phyloP scores from a whole-genome alignment of 805 yeast genomes.

The Candida chauliodis region DNA sequence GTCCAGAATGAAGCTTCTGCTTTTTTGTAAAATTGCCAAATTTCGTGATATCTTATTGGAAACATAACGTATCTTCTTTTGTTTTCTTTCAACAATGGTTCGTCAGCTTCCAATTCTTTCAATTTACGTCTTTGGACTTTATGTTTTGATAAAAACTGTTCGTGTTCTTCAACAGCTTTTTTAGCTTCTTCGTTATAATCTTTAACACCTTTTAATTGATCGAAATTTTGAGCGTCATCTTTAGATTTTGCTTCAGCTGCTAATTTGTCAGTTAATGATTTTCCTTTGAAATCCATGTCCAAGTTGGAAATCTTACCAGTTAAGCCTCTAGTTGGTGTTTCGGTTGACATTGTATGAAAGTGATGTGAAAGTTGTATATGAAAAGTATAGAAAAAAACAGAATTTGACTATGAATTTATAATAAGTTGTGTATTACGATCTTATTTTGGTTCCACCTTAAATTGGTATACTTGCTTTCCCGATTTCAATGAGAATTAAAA shows the following conservation, averaged over 20 bases:
- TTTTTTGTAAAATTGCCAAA: constrained; percentile 98
- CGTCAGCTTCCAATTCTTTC: constrained; percentile 76
- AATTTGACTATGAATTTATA: constrained; percentile 1
- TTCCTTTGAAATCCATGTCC: constrained; percentile 33
- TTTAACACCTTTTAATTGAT: constrained; percentile 14
- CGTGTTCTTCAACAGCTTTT: constrained; percentile 39
- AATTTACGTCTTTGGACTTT: constrained; percentile 68
- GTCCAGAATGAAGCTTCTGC: constrained; percentile 99
- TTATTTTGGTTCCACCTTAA: constrained; percentile 1
- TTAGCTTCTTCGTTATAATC: constrained; percentile 16
- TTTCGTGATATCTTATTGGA: constrained; percentile 96
- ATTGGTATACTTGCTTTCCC: constrained; percentile 1
- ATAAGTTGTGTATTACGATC: background rate
- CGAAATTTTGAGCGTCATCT: constrained; percentile 23
- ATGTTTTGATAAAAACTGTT: constrained; percentile 56
- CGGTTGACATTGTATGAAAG: constrained; percentile 39
- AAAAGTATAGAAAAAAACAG: background rate
- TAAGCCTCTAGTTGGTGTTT: constrained; percentile 55
- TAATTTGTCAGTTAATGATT: constrained; percentile 39
- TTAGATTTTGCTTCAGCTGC: constrained; percentile 40
- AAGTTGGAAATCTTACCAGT: constrained; percentile 42
- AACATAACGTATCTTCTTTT: constrained; percentile 84
- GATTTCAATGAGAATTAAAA: background rate
- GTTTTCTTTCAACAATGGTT: constrained; percentile 85
- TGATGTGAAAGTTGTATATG: no score